Evolutionary conservation across 768 basidiomycete genomes (phyloP), one percentile per base, ranked within the genome.

Genomic region (Tulasnella sp.): DNA sequence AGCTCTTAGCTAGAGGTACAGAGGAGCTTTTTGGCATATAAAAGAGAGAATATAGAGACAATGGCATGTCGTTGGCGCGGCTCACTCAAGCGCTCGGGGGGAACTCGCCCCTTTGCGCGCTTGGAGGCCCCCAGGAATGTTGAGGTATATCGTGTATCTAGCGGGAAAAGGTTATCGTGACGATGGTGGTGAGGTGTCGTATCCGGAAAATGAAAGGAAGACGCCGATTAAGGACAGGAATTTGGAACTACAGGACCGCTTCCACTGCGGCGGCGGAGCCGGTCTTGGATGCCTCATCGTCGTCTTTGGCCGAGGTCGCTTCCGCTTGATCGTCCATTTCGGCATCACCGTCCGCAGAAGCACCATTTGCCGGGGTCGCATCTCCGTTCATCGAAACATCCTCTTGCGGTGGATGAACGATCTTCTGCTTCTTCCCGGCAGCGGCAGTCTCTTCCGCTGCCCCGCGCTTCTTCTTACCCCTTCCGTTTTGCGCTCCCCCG

Each of bases 351-450:
- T 52, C 52, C 9, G 52, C 52, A 12, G 52, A 52, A n/a, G 52
- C 52, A 24, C 52, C 52, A 10, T 52, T 52, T 24, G 52, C 52
- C 9, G 52, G 52, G 52, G 52, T 52, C 6, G 52, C 52, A n/a
- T 52, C 52, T n/a, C 52, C 52, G n/a, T 52, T 52, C 52, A 52
- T 52, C 5, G 52, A 52, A 6, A 52, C 52, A 52, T 52, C 52
- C n/a, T 46, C 46, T 46, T 46, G 46, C 7, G 46, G 46, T 46
- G 46, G 46, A 16, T 46, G 46, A 19, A 46, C 46, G 46, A 46
- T 24, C 38, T 71, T 31, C 68, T 34, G 68, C 68, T 52, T 76
- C 75, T 76, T 76, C n/a, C 56, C 56, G 27, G 75, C 75, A 48
- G 44, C 56, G n/a, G 75, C 75, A 19, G 36, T 52, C 38, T 52